Evolutionary conservation across 441 rosid genomes (phyloP).

Genomic region (Sinapis alba): DNA sequence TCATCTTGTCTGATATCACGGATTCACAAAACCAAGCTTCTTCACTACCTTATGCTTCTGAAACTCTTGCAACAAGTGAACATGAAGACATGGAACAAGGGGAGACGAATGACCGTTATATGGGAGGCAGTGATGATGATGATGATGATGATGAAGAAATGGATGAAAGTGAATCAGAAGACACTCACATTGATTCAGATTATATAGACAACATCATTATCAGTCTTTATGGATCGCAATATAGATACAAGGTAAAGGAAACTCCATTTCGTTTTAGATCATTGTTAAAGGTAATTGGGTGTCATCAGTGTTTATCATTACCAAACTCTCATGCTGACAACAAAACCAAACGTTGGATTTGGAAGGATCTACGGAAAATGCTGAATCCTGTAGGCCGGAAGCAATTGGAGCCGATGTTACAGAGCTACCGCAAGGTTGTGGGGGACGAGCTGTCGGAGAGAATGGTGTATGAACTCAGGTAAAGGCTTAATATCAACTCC

Average conservation of each 20-base stretch:
- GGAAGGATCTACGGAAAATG: slow-evolving; percentile 61
- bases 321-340: slow-evolving; percentile 2
- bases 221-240: slow-evolving; percentile 47
- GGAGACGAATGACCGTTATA: slow-evolving; percentile 48
- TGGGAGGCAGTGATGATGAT: slow-evolving; percentile 44
- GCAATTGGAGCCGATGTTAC: slow-evolving; percentile 59
- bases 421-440: slow-evolving; percentile 55
- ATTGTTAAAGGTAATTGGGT: slow-evolving; percentile 7
- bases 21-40: slow-evolving; percentile 45
- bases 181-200: slow-evolving; percentile 54
- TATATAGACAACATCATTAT: slow-evolving; percentile 52
- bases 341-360: slow-evolving; percentile 25
- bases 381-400: slow-evolving; percentile 38
- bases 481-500: slow-evolving; percentile 21
- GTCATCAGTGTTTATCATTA: slow-evolving; percentile 9
- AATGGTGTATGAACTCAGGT: slow-evolving; percentile 61
- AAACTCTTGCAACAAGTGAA: slow-evolving; percentile 40
- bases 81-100: slow-evolving; percentile 48
- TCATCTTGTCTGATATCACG: slow-evolving; percentile 63
- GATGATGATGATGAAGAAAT: slow-evolving; percentile 7
- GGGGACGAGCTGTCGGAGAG: slow-evolving; percentile 67
- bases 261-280: slow-evolving; percentile 5
- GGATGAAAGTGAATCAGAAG: slow-evolving; percentile 50
- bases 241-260: slow-evolving; percentile 67
- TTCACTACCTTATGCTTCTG: slow-evolving; percentile 41